Base-by-base conservation (phyloP, 257 asterid species). In the Solanum pimpinellifolium region DNA sequence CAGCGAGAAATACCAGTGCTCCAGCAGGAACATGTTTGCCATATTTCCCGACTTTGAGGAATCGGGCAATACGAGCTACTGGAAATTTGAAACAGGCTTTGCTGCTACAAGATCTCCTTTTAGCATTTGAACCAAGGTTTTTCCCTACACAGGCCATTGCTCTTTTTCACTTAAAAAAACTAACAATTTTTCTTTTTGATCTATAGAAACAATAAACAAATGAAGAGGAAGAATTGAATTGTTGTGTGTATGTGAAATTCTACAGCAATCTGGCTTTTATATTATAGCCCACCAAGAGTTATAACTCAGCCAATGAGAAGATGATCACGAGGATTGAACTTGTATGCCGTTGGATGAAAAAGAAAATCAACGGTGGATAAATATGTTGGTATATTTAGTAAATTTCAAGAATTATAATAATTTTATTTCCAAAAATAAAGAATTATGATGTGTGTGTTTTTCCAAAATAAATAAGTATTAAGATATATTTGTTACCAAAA, bases 91-190 rank as follows among this genome's bases (percentile, higher is more conserved):
- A 56, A 3, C 33, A 21, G 0, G 21, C 82, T 41, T 39, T 74
- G 91, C 93, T 92, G 90, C 96, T 94, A 37, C 96, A 89, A 0
- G 98, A 92, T 4, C 15, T 74, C 14, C 42, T 39, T 37, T 15
- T 3, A 21, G 3, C 94, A 0, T 5, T 49, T 49, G 98, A 93
- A 5, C 98, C 11, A 21, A 11, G 5, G 0, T 4, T 6, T 39
- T 74, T 39, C 2, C 52, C 82, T 74, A 15, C 21, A 5, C 21
- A 2, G 0, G 20, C 21, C 33, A 39, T 95, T 87, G 31, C 12
- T 11, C 1, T 41, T 16, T 42, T 16, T 41, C 13, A 20, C 15
- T 7, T 27, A 5, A 9, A 59, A 59, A 49, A 49, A 59, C 9
- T 33, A 33, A 3, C 21, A 21, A 5, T 9, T 59, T 60, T 60